phyloP scores from a whole-genome alignment of 176 grass and related monocot species.

The Canna indica region DNA sequence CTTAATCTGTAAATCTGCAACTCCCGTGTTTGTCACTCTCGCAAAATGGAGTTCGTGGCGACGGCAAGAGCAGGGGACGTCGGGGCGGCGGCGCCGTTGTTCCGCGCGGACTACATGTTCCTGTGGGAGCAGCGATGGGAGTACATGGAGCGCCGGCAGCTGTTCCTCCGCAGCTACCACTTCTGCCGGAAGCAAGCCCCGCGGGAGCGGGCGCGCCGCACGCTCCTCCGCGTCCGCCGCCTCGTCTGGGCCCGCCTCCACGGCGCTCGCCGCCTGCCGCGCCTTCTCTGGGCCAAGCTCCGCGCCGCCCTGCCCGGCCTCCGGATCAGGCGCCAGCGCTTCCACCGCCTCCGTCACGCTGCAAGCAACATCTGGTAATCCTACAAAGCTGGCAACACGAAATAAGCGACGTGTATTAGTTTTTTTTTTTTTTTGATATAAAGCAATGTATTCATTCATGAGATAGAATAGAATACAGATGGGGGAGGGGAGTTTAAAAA shows the following conservation, averaged over 20 bases:
- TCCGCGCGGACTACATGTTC: conserved; percentile 53
- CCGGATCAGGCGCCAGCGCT: not conserved
- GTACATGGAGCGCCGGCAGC: conserved; percentile 59
- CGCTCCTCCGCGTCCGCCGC: conserved; percentile 42
- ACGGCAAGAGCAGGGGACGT: not conserved
- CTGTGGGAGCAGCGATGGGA: conserved; percentile 46
- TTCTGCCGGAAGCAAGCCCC: conserved; percentile 51
- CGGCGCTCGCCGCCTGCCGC: conserved; percentile 28
- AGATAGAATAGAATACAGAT: too few relatives aligned
- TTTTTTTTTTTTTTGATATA: too few relatives aligned
- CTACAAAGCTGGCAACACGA: too few relatives aligned
- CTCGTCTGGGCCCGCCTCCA: conserved; percentile 60
- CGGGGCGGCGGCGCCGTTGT: not conserved
- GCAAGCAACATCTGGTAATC: not conserved
- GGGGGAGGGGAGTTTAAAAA: too few relatives aligned
- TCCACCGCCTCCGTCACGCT: not conserved
- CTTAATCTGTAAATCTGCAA: too few relatives aligned
- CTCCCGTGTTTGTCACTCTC: too few relatives aligned
- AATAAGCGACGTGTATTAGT: too few relatives aligned
- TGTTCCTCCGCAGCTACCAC: conserved; percentile 91
- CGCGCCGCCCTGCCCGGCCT: not conserved
- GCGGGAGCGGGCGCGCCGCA: conserved; percentile 3
- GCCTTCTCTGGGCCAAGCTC: conserved; percentile 10
- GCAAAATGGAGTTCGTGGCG: too few relatives aligned
- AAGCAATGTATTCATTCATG: too few relatives aligned